Evolutionary conservation across 345 rosid genomes (phyloP).

Genomic region (Erucastrum elatum): DNA sequence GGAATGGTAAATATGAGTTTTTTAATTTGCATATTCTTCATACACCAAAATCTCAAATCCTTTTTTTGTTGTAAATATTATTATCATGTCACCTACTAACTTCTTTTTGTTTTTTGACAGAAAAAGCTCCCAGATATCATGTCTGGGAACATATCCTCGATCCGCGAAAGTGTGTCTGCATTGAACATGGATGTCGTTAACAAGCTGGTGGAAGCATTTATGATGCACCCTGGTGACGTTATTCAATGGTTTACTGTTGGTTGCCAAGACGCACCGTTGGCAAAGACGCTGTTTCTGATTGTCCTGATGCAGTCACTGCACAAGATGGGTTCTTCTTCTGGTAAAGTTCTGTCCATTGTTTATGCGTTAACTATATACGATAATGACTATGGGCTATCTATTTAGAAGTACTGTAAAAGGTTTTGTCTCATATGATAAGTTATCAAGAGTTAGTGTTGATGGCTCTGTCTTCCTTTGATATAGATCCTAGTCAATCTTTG

Average conservation of each 20-base stretch:
- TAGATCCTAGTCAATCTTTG: constrained; percentile 48
- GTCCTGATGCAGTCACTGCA: constrained; percentile 67
- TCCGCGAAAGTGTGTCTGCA: constrained; percentile 45
- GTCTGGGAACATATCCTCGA: constrained; percentile 45
- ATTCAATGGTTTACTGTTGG: constrained; percentile 59
- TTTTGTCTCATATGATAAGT: constrained; percentile 9
- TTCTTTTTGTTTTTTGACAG: constrained; percentile 14
- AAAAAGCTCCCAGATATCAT: constrained; percentile 53
- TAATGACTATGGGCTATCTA: constrained; percentile 14
- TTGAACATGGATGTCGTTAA: constrained; percentile 62
- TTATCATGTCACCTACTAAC: constrained; percentile 20
- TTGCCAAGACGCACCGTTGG: constrained; percentile 47
- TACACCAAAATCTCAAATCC: constrained; percentile 5
- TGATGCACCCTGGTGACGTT: constrained; percentile 48
- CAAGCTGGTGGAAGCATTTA: constrained; percentile 57
- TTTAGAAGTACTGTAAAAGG: background rate
- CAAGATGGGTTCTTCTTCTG: constrained; percentile 31
- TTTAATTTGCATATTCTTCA: constrained; percentile 22
- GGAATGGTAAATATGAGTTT: constrained; percentile 48
- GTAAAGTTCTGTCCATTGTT: constrained; percentile 24
- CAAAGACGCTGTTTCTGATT: constrained; percentile 71
- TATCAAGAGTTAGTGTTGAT: constrained; percentile 10
- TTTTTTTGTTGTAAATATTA: background rate
- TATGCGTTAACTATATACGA: constrained; percentile 10
- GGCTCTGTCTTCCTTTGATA: constrained; percentile 35